phyloP scores from a whole-genome alignment of 331 rosid species.

The Spiraea crenata region DNA sequence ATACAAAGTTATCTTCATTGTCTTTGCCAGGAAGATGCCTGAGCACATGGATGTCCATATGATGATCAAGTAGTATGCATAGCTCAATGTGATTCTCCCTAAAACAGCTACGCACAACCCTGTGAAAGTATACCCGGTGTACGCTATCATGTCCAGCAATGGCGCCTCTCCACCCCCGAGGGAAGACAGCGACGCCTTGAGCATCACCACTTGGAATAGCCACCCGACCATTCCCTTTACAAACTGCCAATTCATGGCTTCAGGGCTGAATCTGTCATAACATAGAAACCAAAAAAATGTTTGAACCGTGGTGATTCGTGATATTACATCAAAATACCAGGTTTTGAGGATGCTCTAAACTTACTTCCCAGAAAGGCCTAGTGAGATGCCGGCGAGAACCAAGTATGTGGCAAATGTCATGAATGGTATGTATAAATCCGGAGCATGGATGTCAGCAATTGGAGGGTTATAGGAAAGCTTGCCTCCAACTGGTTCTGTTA shows the following conservation, averaged over 20 bases:
- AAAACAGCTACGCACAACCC: conserved; percentile 21
- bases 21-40: conserved; percentile 29
- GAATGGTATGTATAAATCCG: conserved; percentile 25
- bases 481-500: conserved; percentile 21
- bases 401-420: conserved; percentile 33
- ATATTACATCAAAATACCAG: background rate
- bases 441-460: conserved; percentile 30
- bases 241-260: conserved; percentile 27
- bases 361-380: conserved; percentile 24
- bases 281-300: background rate
- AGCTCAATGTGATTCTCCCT: conserved; percentile 21
- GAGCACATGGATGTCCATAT: conserved; percentile 26
- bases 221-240: conserved; percentile 25
- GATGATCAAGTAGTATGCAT: conserved; percentile 15
- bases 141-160: conserved; percentile 29
- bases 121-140: conserved; percentile 24
- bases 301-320: background rate
- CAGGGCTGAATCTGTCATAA: conserved; percentile 28
- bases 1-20: conserved; percentile 30
- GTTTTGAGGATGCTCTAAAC: background rate
- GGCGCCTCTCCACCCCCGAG: conserved; percentile 20
- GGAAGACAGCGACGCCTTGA: conserved; percentile 22
- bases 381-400: conserved; percentile 29
- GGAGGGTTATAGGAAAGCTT: conserved; percentile 26
- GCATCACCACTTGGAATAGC: conserved; percentile 25